Evolutionary conservation across 495 filamentous ascomycete species (phyloP).

Genomic region (Annulohypoxylon maeteangense): DNA sequence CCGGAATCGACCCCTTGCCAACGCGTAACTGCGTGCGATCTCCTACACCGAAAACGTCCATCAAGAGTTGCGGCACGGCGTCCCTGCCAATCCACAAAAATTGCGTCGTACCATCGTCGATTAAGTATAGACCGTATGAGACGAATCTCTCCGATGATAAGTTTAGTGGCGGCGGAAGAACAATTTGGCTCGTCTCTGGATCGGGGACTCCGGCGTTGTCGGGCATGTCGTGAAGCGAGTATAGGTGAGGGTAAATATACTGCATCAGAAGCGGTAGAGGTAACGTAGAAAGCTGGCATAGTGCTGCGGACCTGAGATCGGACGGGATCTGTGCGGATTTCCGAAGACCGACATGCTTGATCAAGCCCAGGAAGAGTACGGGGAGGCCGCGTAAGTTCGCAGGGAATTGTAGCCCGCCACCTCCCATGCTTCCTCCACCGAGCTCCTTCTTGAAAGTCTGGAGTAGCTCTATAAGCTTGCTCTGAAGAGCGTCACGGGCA

Average conservation of each 20-base stretch:
- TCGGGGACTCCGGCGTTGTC: conserved; percentile 89
- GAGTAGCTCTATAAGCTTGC: conserved; percentile 91
- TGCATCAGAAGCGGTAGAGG: conserved; percentile 92
- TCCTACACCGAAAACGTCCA: conserved; percentile 87
- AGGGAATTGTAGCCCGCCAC: conserved; percentile 91
- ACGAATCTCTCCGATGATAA: conserved; percentile 87
- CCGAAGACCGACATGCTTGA: conserved; percentile 94
- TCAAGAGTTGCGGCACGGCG: conserved; percentile 86
- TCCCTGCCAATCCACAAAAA: conserved; percentile 98
- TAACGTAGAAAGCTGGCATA: conserved; percentile 91
- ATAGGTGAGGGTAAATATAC: conserved; percentile 95
- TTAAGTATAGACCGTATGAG: conserved; percentile 95
- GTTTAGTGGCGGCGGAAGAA: conserved; percentile 85
- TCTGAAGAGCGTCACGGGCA: conserved; percentile 87
- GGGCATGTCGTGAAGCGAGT: conserved; percentile 98
- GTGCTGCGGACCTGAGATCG: conserved; percentile 91
- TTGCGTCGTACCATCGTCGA: conserved; percentile 96
- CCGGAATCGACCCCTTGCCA: conserved; percentile 86
- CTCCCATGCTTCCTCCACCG: conserved; percentile 93
- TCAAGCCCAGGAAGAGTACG: conserved; percentile 89
- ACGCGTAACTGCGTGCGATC: conserved; percentile 86
- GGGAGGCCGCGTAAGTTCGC: conserved; percentile 88
- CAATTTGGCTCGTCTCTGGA: conserved; percentile 83
- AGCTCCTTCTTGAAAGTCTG: conserved; percentile 97
- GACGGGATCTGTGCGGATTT: conserved; percentile 96